phyloP scores from a whole-genome alignment of 2,329 filamentous ascomycete species.

The Phialemonium atrogriseum region DNA sequence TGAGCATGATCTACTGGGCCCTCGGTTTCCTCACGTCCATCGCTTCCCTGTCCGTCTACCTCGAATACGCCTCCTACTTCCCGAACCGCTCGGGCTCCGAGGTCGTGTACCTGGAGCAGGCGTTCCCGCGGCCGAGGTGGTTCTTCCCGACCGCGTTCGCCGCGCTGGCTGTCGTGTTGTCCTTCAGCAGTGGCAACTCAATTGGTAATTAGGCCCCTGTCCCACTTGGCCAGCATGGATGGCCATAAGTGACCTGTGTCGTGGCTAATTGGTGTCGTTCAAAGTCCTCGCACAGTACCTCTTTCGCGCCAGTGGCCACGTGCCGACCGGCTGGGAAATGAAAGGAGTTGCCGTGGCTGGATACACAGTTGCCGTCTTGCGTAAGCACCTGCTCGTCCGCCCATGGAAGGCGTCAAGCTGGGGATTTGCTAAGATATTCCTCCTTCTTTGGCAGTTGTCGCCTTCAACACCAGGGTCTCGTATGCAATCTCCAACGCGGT shows the following conservation, averaged over 20 bases:
- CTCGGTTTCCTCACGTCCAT: slow-evolving; percentile 52
- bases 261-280: rapidly evolving
- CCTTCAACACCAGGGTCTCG: slow-evolving; percentile 44
- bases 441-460: slow-evolving; percentile 15
- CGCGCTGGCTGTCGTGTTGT: slow-evolving; percentile 53
- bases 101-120: slow-evolving; percentile 61
- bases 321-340: slow-evolving; percentile 50
- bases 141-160: slow-evolving; percentile 59
- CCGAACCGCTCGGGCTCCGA: slow-evolving; percentile 58
- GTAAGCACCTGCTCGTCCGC: slow-evolving; percentile 31
- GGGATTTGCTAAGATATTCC: neutral
- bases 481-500: slow-evolving; percentile 45
- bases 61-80: slow-evolving; percentile 58
- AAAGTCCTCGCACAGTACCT: slow-evolving; percentile 54
- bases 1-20: slow-evolving; percentile 56
- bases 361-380: slow-evolving; percentile 50
- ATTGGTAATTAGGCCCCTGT: slow-evolving; percentile 30
- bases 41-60: slow-evolving; percentile 48
- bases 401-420: too few species aligned
- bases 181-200: slow-evolving; percentile 58
- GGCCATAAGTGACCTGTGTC: neutral
- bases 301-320: slow-evolving; percentile 44
- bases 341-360: slow-evolving; percentile 59
- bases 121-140: slow-evolving; percentile 54
- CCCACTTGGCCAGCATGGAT: neutral